Evolutionary conservation across 2,329 filamentous ascomycete species (phyloP).

Genomic region (Fusarium buharicum): DNA sequence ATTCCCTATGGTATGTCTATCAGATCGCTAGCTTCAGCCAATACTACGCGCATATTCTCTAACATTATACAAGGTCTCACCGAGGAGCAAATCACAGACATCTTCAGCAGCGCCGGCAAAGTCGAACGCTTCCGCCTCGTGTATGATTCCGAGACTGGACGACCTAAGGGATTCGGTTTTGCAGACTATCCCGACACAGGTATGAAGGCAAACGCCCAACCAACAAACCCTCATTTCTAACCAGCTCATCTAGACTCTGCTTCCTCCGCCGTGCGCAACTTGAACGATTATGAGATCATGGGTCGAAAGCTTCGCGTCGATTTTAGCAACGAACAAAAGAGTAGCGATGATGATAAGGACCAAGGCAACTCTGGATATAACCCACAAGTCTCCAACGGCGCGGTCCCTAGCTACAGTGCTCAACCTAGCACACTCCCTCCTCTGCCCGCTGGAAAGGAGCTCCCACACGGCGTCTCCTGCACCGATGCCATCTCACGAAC

Average conservation of each 20-base stretch:
- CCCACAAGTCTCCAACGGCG: constrained; percentile 49
- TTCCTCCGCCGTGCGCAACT: constrained; percentile 91
- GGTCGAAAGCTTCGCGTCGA: constrained; percentile 93
- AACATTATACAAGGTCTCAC: constrained; percentile 75
- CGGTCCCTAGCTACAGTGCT: constrained; percentile 48
- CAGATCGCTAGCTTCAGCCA: background rate
- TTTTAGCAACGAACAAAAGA: constrained; percentile 91
- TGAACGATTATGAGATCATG: constrained; percentile 96
- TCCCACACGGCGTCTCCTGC: constrained; percentile 83
- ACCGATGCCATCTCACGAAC: constrained; percentile 93
- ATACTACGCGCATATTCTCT: constrained; percentile 26
- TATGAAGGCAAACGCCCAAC: constrained; percentile 48
- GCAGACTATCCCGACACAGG: constrained; percentile 95
- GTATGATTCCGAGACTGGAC: constrained; percentile 93
- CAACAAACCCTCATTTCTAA: constrained; percentile 27
- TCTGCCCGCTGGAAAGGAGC: constrained; percentile 84
- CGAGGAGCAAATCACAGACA: constrained; percentile 95
- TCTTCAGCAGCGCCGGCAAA: constrained; percentile 88
- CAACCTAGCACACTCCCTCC: constrained; percentile 72
- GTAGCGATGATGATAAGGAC: constrained; percentile 65
- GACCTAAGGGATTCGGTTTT: constrained; percentile 96
- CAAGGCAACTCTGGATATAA: constrained; percentile 41
- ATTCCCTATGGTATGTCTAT: constrained; percentile 76
- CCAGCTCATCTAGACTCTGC: constrained; percentile 69
- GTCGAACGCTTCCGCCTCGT: constrained; percentile 93